A percentile compares a stretch with the other conserved stretches of the same genome.
phyloP scores from a whole-genome alignment of 495 filamentous ascomycete species.

The Aspergillus ellipticus region DNA sequence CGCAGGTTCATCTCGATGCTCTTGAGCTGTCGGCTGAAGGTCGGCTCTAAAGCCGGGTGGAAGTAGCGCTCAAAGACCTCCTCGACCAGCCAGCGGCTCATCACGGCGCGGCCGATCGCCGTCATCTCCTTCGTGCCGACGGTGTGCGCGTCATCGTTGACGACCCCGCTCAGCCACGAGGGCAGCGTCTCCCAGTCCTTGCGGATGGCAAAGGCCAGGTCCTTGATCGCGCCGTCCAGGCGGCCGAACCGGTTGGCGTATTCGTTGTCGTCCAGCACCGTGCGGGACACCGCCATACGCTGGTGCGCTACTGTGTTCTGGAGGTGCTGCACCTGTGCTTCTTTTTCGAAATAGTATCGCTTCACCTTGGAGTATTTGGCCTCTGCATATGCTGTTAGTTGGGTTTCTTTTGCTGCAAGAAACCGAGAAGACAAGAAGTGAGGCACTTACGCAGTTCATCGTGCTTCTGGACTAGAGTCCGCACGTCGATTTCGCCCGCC shows the following conservation, averaged over 20 bases:
- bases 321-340: conserved; percentile 86
- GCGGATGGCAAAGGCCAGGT: conserved; percentile 89
- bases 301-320: conserved; percentile 97
- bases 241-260: conserved; percentile 87
- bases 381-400: conserved; percentile 48
- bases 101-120: conserved; percentile 83
- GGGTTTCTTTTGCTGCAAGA: too few relatives aligned
- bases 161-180: conserved; percentile 67
- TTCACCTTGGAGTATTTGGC: conserved; percentile 98
- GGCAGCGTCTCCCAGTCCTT: conserved; percentile 87
- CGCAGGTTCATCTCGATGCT: conserved; percentile 87
- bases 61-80: conserved; percentile 89
- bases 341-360: conserved; percentile 93
- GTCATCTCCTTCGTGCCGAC: conserved; percentile 96
- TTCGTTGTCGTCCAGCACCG: conserved; percentile 93
- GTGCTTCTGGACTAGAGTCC: conserved; percentile 45
- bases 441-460: conserved; percentile 62
- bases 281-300: conserved; percentile 88
- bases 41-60: conserved; percentile 77
- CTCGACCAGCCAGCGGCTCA: conserved; percentile 86
- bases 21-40: conserved; percentile 75
- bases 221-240: conserved; percentile 90
- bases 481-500: conserved; percentile 45
- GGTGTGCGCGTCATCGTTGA: conserved; percentile 77
- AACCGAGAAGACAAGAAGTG: background rate